Evolutionary conservation across 1,284 basidiomycete genomes (phyloP), one percentile per base, ranked within the genome.

Genomic region (Leccinum subfulvum): DNA sequence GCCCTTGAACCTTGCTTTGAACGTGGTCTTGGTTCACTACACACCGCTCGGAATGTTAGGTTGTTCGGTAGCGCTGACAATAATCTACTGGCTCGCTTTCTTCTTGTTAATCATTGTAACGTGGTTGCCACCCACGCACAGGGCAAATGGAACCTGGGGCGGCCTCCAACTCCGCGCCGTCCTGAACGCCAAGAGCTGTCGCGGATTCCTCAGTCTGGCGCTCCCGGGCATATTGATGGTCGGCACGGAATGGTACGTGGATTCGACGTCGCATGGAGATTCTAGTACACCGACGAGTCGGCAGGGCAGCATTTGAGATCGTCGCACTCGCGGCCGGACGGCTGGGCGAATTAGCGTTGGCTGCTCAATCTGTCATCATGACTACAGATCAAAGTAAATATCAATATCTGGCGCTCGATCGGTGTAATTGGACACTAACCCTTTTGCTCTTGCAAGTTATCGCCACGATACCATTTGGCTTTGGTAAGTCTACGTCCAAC

Each of bases 351-450:
- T 71, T 88, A 41, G 78, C 89, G 1, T 79, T 92, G 18, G 89
- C 88, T 4, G 88, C 88, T 2, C 90, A 92, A 70, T 87, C 88
- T 1, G 86, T 91, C 49, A 90, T 92, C 63, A 91, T 92, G 88
- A 92, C 90, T n/a, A 84, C 86, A 11, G 90, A 92, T 70, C 90
- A 92, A 74, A 87, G 89, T 88, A 64, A 64, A n/a, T n/a, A 21
- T 33, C 3, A 63, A 28, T 28, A 18, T 33, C 3, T 33, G 1
- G 1, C 21, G 3, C 9, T 21, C 8, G 5, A 26, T 49, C 16
- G 6, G 18, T 3, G 8, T 53, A 1, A 18, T 55, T n/a, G 10
- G 21, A 56, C n/a, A 62, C 62, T 62, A 8, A 76, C 62, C 26
- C 21, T 21, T 7, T 47, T 47, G 9, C 18, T n/a, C 49, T 14